Conservation (phyloP, 1,139 yeast genomes). For the Suhomyces maxii region DNA sequence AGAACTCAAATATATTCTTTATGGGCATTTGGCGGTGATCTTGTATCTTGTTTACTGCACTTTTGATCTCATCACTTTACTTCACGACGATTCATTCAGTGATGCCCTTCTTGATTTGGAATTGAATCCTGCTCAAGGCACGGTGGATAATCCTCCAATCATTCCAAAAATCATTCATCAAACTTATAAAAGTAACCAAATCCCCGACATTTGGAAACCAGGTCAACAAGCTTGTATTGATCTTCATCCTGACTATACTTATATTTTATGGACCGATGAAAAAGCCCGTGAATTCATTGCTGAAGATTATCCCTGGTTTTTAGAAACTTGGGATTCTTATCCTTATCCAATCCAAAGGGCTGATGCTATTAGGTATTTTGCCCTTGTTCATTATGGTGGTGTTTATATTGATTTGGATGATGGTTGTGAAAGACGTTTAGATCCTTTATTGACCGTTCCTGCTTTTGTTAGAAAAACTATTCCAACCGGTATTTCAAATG, state of each 20-base stretch:
- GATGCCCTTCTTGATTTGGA: slow-evolving; percentile 65
- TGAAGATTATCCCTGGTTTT: slow-evolving; percentile 83
- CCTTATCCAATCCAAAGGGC: slow-evolving; percentile 85
- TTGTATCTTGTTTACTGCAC: slow-evolving; percentile 60
- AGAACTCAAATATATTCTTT: slow-evolving; percentile 60
- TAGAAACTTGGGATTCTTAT: slow-evolving; percentile 74
- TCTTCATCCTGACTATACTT: slow-evolving; percentile 83
- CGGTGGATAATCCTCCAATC: slow-evolving; percentile 45
- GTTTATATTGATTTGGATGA: slow-evolving; percentile 88
- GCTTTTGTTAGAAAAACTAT: slow-evolving; percentile 85
- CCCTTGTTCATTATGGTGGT: slow-evolving; percentile 82
- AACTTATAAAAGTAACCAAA: slow-evolving; percentile 75
- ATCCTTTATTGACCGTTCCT: slow-evolving; percentile 76
- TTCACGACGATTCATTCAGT: slow-evolving; percentile 67
- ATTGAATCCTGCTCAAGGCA: slow-evolving; percentile 47
- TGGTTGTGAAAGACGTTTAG: slow-evolving; percentile 75
- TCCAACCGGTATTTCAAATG: slow-evolving; percentile 92
- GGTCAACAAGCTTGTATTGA: slow-evolving; percentile 78
- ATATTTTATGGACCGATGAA: slow-evolving; percentile 88
- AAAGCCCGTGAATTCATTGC: slow-evolving; percentile 77
- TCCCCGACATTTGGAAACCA: slow-evolving; percentile 78
- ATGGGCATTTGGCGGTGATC: slow-evolving; percentile 57
- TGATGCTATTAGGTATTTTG: slow-evolving; percentile 89
- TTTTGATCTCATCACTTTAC: slow-evolving; percentile 72
- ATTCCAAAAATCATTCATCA: slow-evolving; percentile 94